Percentiles rank a stretch among this genome's conserved stretches.
These are phyloP conservation scores for Cladophialophora chaetospira DNA, from an alignment of 2,329 filamentous ascomycete species.

Conservation along the genomic window DNA sequence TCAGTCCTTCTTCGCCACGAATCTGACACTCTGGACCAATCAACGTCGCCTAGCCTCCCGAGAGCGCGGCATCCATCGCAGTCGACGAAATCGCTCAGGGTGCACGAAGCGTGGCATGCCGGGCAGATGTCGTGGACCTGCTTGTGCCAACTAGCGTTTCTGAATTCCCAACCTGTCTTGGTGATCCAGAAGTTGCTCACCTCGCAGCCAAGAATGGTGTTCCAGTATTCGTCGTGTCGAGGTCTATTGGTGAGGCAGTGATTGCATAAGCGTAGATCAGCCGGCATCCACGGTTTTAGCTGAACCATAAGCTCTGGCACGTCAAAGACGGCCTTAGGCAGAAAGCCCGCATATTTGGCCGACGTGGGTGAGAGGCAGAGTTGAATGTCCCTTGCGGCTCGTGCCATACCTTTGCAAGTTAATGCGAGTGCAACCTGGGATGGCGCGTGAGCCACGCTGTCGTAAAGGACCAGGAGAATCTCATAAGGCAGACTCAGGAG, in stretches of 20 bases:
- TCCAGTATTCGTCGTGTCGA: constrained; percentile 28
- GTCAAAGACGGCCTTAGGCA: constrained; percentile 31
- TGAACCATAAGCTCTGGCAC: constrained; percentile 32
- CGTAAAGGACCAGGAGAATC: constrained; percentile 29
- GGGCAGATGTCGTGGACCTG: constrained; percentile 34
- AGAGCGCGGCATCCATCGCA: constrained; percentile 34
- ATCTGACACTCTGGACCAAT: constrained; percentile 30
- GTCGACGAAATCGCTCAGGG: constrained; percentile 32
- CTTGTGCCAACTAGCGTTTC: constrained; percentile 31
- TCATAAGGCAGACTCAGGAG: constrained; percentile 31
- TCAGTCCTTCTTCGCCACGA: constrained; percentile 26
- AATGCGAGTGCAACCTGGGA: constrained; percentile 32
- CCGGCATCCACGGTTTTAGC: constrained; percentile 30
- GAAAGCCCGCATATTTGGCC: constrained; percentile 32
- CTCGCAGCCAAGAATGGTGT: constrained; percentile 25
- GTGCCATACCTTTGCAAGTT: constrained; percentile 33
- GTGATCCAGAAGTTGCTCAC: constrained; percentile 30
- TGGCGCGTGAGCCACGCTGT: constrained; percentile 28
- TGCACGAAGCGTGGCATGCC: constrained; percentile 29
- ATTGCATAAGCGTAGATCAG: constrained; percentile 29
- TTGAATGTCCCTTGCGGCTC: constrained; percentile 23
- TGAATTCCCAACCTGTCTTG: constrained; percentile 33
- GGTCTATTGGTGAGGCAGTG: constrained; percentile 34
- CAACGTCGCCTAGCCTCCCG: constrained; percentile 32
- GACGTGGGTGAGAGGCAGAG: constrained; percentile 27